These are phyloP conservation scores for Akanthomyces muscarius DNA, from an alignment of 2,329 filamentous ascomycete genomes.

Conservation along the genomic window DNA sequence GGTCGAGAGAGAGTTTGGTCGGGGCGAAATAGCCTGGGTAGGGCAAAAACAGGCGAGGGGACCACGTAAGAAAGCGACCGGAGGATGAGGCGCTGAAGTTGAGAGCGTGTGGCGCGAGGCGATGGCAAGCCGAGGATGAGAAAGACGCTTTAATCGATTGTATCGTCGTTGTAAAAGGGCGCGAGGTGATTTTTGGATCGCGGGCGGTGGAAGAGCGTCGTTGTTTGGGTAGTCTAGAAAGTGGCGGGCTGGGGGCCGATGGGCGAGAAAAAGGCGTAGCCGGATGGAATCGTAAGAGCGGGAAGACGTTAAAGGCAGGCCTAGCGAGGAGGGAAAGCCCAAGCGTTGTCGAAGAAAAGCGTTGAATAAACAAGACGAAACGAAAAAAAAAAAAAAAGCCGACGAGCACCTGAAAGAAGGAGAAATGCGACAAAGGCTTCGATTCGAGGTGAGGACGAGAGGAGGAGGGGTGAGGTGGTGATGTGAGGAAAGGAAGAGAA, in stretches of 20 bases:
- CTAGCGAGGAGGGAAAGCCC: neutral
- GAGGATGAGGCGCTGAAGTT: neutral
- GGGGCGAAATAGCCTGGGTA: too few relatives aligned
- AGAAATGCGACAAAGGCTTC: slow-evolving; percentile 16
- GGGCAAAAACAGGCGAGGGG: neutral
- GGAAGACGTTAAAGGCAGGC: neutral
- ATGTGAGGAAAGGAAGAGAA: slow-evolving; percentile 14
- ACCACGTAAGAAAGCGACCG: slow-evolving; percentile 2
- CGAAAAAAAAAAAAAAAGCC: neutral
- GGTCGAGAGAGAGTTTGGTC: neutral
- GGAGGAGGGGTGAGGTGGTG: slow-evolving; percentile 14
- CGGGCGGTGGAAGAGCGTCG: neutral
- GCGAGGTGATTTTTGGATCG: neutral
- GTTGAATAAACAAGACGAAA: neutral
- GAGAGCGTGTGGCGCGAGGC: neutral
- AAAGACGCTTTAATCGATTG: neutral
- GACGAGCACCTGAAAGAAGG: slow-evolving; percentile 13
- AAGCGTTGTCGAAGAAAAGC: neutral
- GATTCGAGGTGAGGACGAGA: neutral
- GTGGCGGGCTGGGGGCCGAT: slow-evolving; percentile 11
- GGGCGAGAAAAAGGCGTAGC: slow-evolving; percentile 6
- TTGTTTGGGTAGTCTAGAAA: neutral
- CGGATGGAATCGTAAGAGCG: slow-evolving; percentile 2
- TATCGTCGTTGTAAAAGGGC: neutral
- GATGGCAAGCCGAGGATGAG: neutral